Evolutionary conservation across 169 alveolate species (phyloP).

Genomic region (Cryptosporidium sp.): DNA sequence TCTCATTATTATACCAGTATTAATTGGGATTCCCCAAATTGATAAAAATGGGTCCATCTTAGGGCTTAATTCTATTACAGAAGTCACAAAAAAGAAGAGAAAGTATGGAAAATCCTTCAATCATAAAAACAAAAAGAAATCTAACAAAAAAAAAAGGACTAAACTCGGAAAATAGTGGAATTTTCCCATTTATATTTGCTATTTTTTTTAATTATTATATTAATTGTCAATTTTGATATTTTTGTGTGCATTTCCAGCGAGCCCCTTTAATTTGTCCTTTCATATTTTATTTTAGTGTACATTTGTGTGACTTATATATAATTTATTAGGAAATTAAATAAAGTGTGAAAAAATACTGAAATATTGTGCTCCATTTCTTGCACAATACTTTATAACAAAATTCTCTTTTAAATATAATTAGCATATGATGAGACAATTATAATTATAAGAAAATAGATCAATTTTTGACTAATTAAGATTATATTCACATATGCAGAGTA

Average conservation of each 20-base stretch:
- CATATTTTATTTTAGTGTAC: conserved; percentile 9
- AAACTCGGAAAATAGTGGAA: neutral
- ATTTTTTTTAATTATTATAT: neutral
- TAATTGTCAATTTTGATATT: conserved; percentile 5
- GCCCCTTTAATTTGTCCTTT: neutral
- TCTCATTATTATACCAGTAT: conserved; percentile 35
- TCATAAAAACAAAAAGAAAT: neutral
- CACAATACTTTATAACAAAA: neutral
- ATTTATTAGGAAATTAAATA: neutral
- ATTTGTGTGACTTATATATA: neutral
- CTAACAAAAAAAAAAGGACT: neutral
- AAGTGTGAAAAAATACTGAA: neutral
- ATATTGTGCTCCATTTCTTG: neutral
- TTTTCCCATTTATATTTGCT: neutral
- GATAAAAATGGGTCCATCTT: conserved; percentile 27
- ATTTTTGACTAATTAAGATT: neutral
- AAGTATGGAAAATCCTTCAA: neutral
- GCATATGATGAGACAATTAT: conserved; percentile 12
- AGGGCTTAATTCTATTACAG: conserved; percentile 22
- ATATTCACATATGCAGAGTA: neutral
- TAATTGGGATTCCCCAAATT: conserved; percentile 64
- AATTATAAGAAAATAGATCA: neutral
- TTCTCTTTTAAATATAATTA: neutral
- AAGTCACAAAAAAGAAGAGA: conserved; percentile 10
- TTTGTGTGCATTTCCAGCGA: conserved; percentile 8